Conservation (phyloP, 2,329 filamentous ascomycete species). For the Talaromyces sp. region DNA sequence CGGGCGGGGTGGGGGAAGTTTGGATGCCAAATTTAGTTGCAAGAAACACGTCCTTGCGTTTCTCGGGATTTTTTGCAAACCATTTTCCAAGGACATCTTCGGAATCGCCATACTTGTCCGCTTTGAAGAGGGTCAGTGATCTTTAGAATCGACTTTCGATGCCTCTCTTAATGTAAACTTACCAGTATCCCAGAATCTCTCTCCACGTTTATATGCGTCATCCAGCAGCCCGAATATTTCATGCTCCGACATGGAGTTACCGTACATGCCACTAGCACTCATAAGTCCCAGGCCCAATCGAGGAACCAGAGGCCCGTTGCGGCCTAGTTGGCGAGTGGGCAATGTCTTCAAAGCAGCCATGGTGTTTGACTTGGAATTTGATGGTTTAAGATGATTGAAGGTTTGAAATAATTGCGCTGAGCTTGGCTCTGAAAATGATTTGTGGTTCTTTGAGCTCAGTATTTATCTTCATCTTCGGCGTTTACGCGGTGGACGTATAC, state of each 20-base stretch:
- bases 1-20: constrained; percentile 6
- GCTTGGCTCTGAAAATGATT: background rate
- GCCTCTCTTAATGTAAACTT: constrained; percentile 12
- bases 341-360: constrained; percentile 14
- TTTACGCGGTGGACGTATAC: constrained; percentile 12
- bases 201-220: constrained; percentile 47
- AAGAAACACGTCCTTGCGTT: constrained; percentile 54
- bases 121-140: constrained; percentile 6
- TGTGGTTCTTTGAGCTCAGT: background rate
- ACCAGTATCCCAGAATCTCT: constrained; percentile 49
- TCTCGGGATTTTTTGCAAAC: constrained; percentile 47
- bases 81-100: constrained; percentile 55
- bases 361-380: background rate
- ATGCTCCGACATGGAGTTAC: constrained; percentile 38
- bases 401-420: background rate
- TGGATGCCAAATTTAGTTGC: constrained; percentile 55
- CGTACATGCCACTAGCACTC: constrained; percentile 34
- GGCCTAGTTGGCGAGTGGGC: constrained; percentile 30
- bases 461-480: constrained; percentile 7
- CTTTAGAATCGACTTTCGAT: background rate
- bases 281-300: constrained; percentile 34
- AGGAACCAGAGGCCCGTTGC: constrained; percentile 31
- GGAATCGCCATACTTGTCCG: constrained; percentile 48
- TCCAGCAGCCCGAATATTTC: constrained; percentile 52
- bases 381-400: background rate